phyloP scores from a whole-genome alignment of 805 yeast genomes.

The Starmerella bacillaris region DNA sequence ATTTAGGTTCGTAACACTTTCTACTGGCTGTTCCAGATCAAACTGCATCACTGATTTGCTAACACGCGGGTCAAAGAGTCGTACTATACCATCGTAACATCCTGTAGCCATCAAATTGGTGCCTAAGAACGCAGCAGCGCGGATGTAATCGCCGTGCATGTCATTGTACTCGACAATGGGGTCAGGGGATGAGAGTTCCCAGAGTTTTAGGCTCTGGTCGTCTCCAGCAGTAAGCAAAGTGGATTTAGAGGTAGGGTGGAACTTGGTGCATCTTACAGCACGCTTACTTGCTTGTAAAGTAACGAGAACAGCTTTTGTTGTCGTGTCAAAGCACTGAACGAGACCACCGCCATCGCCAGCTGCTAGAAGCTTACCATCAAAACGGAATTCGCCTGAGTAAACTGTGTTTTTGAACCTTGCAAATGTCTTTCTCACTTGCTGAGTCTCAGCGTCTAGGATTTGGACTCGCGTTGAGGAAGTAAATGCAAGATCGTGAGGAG shows the following conservation, averaged over 20 bases:
- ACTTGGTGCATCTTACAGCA: slow-evolving; percentile 85
- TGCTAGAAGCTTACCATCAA: slow-evolving; percentile 75
- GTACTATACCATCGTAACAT: slow-evolving; percentile 73
- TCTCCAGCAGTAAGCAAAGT: slow-evolving; percentile 77
- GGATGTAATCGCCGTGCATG: slow-evolving; percentile 65
- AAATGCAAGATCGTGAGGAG: slow-evolving; percentile 80
- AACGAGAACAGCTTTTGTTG: slow-evolving; percentile 60
- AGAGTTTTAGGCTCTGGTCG: slow-evolving; percentile 69
- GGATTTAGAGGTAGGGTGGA: slow-evolving; percentile 61
- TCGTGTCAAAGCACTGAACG: slow-evolving; percentile 77
- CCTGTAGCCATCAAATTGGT: slow-evolving; percentile 78
- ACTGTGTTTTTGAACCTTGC: slow-evolving; percentile 81
- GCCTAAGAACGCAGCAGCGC: slow-evolving; percentile 65
- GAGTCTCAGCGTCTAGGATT: slow-evolving; percentile 79
- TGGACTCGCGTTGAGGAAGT: slow-evolving; percentile 84
- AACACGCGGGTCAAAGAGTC: slow-evolving; percentile 68
- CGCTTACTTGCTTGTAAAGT: slow-evolving; percentile 68
- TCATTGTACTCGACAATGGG: slow-evolving; percentile 48
- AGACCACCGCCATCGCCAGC: slow-evolving; percentile 93
- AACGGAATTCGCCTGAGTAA: slow-evolving; percentile 75
- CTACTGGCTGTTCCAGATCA: slow-evolving; percentile 67
- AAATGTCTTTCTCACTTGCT: slow-evolving; percentile 76
- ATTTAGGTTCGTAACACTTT: slow-evolving; percentile 32
- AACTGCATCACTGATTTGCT: slow-evolving; percentile 35
- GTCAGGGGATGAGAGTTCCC: slow-evolving; percentile 71